phyloP scores from a whole-genome alignment of 2,329 filamentous ascomycete species.

The Blumeriella jaapii region DNA sequence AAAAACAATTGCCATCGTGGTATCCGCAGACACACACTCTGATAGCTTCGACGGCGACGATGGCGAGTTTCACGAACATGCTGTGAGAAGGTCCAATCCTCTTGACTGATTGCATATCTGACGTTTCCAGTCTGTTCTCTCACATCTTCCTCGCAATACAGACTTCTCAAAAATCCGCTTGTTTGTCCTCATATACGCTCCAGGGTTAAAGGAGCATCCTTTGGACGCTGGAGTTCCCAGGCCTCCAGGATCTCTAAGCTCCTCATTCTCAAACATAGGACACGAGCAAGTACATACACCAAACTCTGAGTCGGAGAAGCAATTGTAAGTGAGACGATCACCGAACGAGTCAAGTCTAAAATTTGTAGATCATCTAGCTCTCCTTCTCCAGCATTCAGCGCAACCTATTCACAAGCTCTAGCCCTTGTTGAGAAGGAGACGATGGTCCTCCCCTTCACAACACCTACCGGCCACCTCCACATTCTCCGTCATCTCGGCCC shows the following conservation, averaged over 20 bases:
- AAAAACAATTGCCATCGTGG: slow-evolving; percentile 78
- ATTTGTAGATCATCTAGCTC: slow-evolving; percentile 33
- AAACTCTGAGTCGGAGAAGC: slow-evolving; percentile 49
- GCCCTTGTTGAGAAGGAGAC: slow-evolving; percentile 71
- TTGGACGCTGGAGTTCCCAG: slow-evolving; percentile 42
- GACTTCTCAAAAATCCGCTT: slow-evolving; percentile 65
- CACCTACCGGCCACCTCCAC: slow-evolving; percentile 69
- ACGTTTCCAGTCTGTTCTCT: slow-evolving; percentile 60
- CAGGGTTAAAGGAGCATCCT: slow-evolving; percentile 58
- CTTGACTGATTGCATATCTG: slow-evolving; percentile 9
- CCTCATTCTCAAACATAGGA: slow-evolving; percentile 81
- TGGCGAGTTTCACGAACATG: slow-evolving; percentile 60
- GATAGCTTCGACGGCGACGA: slow-evolving; percentile 50
- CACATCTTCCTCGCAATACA: slow-evolving; percentile 70
- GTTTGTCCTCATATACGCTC: slow-evolving; percentile 84
- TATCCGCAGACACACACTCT: slow-evolving; percentile 62
- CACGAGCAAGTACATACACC: slow-evolving; percentile 60
- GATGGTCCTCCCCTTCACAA: slow-evolving; percentile 83
- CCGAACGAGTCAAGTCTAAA: slow-evolving; percentile 24
- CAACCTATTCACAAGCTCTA: slow-evolving; percentile 69
- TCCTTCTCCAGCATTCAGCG: slow-evolving; percentile 56
- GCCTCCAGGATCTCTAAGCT: slow-evolving; percentile 55
- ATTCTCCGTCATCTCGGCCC: slow-evolving; percentile 79
- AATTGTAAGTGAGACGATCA: slow-evolving; percentile 34
- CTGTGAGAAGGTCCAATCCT: slow-evolving; percentile 45